Conservation (phyloP, 495 filamentous ascomycete species). For the Aspergillus cristatus region DNA sequence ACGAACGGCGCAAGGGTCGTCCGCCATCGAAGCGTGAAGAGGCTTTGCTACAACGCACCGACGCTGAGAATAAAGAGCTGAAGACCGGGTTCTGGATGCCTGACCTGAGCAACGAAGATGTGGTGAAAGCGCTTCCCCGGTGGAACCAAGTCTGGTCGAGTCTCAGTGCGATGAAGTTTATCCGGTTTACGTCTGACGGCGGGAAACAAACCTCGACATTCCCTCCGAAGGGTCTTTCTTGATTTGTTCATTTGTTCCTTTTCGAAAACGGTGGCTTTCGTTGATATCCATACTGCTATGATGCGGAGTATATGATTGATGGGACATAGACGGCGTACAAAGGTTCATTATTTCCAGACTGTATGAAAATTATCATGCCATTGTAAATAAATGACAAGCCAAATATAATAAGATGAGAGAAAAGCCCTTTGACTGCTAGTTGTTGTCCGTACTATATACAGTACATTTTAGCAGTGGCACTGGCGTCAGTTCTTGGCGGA, state of each 20-base stretch:
- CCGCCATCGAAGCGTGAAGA: slow-evolving; percentile 72
- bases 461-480: no score
- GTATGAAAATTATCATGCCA: no score
- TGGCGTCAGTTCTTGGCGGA: no score
- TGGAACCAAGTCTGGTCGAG: slow-evolving; percentile 59
- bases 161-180: slow-evolving; percentile 50
- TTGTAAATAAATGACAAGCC: slow-evolving; percentile 9
- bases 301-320: no score
- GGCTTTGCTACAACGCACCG: slow-evolving; percentile 59
- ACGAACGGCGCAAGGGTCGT: slow-evolving; percentile 69
- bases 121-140: slow-evolving; percentile 38
- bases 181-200: slow-evolving; percentile 53
- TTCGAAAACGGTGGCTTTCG: slow-evolving; percentile 5
- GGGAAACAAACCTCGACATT: slow-evolving; percentile 49
- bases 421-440: no score
- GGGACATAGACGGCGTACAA: no score
- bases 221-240: slow-evolving; percentile 55
- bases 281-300: no score
- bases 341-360: no score
- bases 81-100: slow-evolving; percentile 74
- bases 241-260: slow-evolving; percentile 6
- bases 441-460: no score
- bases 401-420: neutral
- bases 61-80: slow-evolving; percentile 68
- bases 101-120: slow-evolving; percentile 46